Base-by-base conservation (phyloP, 2,329 filamentous ascomycete genomes). In the Claviceps humidiphila region DNA sequence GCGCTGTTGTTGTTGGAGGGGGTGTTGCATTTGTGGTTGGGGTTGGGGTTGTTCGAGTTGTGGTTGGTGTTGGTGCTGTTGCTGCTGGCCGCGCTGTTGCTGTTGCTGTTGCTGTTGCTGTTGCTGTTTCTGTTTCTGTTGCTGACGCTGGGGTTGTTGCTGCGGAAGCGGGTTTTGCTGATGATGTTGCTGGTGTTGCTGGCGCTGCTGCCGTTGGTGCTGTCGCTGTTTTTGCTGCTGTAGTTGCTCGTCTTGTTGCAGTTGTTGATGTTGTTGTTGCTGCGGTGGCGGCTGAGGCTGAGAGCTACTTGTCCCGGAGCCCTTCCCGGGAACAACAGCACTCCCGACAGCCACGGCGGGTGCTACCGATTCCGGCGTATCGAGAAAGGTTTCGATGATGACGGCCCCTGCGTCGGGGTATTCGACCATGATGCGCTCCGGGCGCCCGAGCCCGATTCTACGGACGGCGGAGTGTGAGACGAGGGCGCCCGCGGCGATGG, bases 351-450 rank as follows among this genome's bases (percentile, higher is more conserved):
- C 51, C 24, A 48, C 37, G 51, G 47, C 26, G 39, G 54, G 30
- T 46, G 47, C 5, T 5, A 14, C 47, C 16, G 55, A 39, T 39
- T 66, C 64, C 53, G 59, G 61, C 24, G 69, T 68, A 53, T 73
- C 70, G 55, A 77, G 62, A 59, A 72, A 78, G 24, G 72, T 74
- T 55, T 74, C 66, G 26, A 73, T 59, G 45, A 73, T 63, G 48
- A 73, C 64, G 57, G 71, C 64, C 22, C 69, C 70, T 48, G 66
- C 65, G 41, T 69, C 66, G 2, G 66, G 67, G 61, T 77, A 76
- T 61, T 82, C 78, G 61, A 82, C 73, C 64, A 82, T 75, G 56
- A 82, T 71, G 62, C 78, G 75, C 59, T 76, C 70, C 2, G 78
- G 75, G 6, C 62, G 59, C 57, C 79, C 79, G 44, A 80, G 70